A percentile compares a stretch with the other conserved stretches of the same genome.
These are phyloP conservation scores for Dovyalis caffra DNA, from an alignment of 345 rosid species.

Conservation along the genomic window DNA sequence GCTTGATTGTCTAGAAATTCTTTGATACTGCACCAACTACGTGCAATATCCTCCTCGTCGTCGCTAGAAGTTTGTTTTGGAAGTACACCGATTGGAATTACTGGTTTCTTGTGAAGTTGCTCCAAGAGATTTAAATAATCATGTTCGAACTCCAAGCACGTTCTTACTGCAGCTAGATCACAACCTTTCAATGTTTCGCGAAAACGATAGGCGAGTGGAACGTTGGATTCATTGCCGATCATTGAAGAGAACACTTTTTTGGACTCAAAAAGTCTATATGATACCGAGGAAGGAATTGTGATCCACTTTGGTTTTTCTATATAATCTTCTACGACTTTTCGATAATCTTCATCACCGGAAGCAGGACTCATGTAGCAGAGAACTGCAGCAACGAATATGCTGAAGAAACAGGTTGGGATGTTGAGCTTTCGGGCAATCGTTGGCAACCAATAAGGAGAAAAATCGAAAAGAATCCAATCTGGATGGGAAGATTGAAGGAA, in stretches of 20 bases:
- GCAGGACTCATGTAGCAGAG: constrained; percentile 12
- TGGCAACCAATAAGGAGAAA: background rate
- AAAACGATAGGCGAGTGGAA: background rate
- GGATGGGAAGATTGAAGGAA: constrained; percentile 2
- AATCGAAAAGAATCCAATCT: constrained; percentile 12
- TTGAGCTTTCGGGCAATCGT: background rate
- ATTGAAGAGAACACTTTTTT: background rate
- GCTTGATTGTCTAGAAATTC: constrained; percentile 10
- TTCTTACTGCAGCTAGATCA: constrained; percentile 12
- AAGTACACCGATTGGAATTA: constrained; percentile 18
- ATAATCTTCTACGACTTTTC: constrained; percentile 35
- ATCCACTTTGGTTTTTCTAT: constrained; percentile 46
- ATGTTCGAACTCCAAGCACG: constrained; percentile 24
- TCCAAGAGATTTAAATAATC: constrained; percentile 16
- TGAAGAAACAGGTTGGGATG: constrained; percentile 1
- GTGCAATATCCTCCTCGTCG: background rate
- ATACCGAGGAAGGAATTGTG: constrained; percentile 32
- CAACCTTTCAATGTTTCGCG: constrained; percentile 8
- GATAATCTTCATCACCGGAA: background rate
- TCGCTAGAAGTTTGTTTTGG: background rate
- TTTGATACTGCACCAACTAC: background rate
- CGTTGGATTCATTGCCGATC: background rate
- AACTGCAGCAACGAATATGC: background rate
- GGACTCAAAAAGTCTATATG: constrained; percentile 31
- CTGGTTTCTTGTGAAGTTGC: constrained; percentile 25